Percentiles rank a stretch among this genome's conserved stretches.
Conservation (phyloP, 768 basidiomycete genomes). For the Kwoniella sp. region DNA sequence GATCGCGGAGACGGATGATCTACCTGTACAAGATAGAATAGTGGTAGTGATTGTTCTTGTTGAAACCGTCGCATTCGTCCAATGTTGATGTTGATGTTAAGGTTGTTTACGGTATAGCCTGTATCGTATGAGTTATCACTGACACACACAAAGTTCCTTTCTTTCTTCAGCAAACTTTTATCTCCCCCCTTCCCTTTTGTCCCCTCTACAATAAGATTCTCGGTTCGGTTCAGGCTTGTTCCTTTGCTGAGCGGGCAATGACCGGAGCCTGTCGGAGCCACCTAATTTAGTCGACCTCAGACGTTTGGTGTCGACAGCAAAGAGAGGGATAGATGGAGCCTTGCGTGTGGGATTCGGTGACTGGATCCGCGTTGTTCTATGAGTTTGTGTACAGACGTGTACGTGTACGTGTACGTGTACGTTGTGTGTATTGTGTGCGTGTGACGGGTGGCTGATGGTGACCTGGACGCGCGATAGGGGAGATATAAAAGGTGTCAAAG, state of each 20-base stretch:
- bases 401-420: not conserved
- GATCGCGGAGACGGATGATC: not conserved
- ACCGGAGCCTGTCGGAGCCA: no score
- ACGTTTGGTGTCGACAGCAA: not conserved
- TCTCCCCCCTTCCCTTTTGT: no score
- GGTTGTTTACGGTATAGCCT: no score
- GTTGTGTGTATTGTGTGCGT: not conserved
- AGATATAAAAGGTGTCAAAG: slow-evolving; percentile 1
- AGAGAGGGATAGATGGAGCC: not conserved
- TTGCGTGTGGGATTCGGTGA: not conserved
- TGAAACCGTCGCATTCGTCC: slow-evolving; percentile 1
- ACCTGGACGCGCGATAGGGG: not conserved
- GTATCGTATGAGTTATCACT: no score
- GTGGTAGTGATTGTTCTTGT: not conserved
- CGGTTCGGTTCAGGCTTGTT: no score
- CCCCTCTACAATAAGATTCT: no score
- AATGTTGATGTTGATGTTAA: not conserved
- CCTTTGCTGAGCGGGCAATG: no score
- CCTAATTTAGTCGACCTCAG: no score
- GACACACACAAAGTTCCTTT: no score
- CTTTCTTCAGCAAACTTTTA: no score
- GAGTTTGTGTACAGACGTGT: not conserved
- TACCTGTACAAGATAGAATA: not conserved
- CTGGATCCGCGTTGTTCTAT: not conserved
- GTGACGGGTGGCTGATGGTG: not conserved